Percentiles rank a stretch among this genome's conserved stretches.
These are phyloP conservation scores for Metschnikowia colocasiae DNA, from an alignment of 805 yeast species.

Conservation along the genomic window DNA sequence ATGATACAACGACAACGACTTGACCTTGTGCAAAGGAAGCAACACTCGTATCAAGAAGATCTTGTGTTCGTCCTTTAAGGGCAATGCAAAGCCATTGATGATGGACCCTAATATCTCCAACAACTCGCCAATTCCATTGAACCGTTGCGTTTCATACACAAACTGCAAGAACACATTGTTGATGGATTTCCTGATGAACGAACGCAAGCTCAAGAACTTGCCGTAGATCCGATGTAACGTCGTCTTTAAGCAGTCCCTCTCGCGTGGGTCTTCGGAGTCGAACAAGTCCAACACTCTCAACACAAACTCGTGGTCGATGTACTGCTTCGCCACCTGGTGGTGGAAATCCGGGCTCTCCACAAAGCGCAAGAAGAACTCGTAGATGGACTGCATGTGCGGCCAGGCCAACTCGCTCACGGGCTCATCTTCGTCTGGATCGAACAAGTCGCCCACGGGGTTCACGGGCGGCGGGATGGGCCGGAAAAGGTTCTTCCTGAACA, in stretches of 20 bases:
- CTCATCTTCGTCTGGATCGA: slow-evolving; percentile 98
- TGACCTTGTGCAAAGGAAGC: slow-evolving; percentile 89
- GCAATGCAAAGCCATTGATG: slow-evolving; percentile 96
- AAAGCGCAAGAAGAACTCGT: slow-evolving; percentile 89
- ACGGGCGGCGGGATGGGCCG: slow-evolving; percentile 98
- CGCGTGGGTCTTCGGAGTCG: slow-evolving; percentile 95
- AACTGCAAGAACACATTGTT: slow-evolving; percentile 90
- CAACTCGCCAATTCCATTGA: slow-evolving; percentile 93
- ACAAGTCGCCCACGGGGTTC: slow-evolving; percentile 93
- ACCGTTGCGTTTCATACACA: slow-evolving; percentile 91
- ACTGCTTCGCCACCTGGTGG: slow-evolving; percentile 88
- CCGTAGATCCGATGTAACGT: slow-evolving; percentile 96
- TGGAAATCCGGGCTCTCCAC: slow-evolving; percentile 93
- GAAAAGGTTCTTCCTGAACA: slow-evolving; percentile 86
- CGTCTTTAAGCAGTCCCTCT: slow-evolving; percentile 91
- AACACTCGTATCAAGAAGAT: slow-evolving; percentile 80
- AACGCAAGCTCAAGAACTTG: slow-evolving; percentile 82
- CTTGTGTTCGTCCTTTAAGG: slow-evolving; percentile 95
- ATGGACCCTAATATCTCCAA: slow-evolving; percentile 93
- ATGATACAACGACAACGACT: slow-evolving; percentile 84
- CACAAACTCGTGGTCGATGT: slow-evolving; percentile 88
- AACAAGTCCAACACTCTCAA: slow-evolving; percentile 78
- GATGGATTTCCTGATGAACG: slow-evolving; percentile 87
- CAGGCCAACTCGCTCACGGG: slow-evolving; percentile 95
- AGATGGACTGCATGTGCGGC: slow-evolving; percentile 98